phyloP scores from a whole-genome alignment of 164 flowering plant genomes.

The Pachysandra terminalis region DNA sequence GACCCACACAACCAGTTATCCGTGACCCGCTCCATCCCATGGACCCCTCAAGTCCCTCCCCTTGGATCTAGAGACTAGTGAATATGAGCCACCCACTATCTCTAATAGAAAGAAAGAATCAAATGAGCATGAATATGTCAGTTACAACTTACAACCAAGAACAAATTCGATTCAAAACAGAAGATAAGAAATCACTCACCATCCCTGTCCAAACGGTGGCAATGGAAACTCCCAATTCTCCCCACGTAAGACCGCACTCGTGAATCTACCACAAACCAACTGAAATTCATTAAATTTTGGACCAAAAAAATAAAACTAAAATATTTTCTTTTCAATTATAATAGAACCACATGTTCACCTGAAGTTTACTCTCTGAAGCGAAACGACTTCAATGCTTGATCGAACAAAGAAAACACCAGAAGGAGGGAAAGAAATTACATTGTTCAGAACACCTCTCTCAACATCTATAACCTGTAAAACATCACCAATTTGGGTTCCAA shows the following conservation, averaged over 20 bases:
- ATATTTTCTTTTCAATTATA: no score
- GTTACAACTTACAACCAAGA: no score
- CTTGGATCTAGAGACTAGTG: no score
- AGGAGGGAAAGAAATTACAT: conserved; percentile 92
- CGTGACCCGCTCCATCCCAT: no score
- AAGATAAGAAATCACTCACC: conserved; percentile 57
- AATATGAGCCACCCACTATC: no score
- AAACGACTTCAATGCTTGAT: conserved; percentile 63
- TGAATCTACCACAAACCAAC: conserved; percentile 56
- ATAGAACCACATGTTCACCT: conserved; percentile 33
- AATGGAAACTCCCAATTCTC: conserved; percentile 77
- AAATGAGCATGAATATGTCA: no score
- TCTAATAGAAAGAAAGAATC: no score
- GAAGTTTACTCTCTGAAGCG: conserved; percentile 80
- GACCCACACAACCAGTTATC: no score
- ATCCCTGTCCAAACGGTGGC: conserved; percentile 96
- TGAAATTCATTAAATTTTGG: background rate
- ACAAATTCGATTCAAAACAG: no score
- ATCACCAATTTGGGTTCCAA: no score
- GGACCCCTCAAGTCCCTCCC: no score
- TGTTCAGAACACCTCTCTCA: conserved; percentile 44
- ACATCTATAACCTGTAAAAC: no score
- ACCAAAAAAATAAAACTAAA: background rate
- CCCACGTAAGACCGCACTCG: conserved; percentile 83
- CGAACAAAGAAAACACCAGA: conserved; percentile 89